Evolutionary conservation across 2,329 filamentous ascomycete species (phyloP), one percentile per base, ranked within the genome.

Genomic region (Botrytis fabae): DNA sequence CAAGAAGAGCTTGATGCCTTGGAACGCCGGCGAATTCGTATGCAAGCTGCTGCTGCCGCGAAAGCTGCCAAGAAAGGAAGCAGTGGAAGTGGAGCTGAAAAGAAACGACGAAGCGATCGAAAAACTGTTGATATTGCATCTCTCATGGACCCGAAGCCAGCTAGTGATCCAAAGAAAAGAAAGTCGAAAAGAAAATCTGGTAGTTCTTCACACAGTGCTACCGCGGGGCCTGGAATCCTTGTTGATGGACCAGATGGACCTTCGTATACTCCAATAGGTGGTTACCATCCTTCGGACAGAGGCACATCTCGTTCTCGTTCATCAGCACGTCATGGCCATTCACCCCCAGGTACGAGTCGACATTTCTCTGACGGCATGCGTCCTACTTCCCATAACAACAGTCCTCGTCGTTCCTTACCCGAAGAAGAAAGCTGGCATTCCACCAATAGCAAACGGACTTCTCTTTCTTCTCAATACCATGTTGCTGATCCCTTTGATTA

Each of bases 1-100:
- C 88, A 91, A 79, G 90, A 92, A 71, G 95, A 98, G 82, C 85
- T 97, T 78, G 92, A 91, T 75, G 94, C 94, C 64, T 86, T 97
- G 77, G 92, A 95, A 80, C 88, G 90, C 75, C 86, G 87, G 78
- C 84, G 88, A 75, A 88, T 90, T 80, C 88, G 91, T 73, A 83
- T 90, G 78, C 76, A 80, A 69, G 76, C 78, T 59, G 76, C 76
- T 46, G 77, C 77, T 32, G 78, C 76, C 10, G 69, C 74, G 20
- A 79, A 77, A 68, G 72, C 69, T 46, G 71, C 74, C 48, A 78
- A 75, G 71, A 75, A 75, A 40, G 76, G 75, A 51, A 74, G 75
- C 71, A 75, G 76, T 59, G 76, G 76, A 28, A 78, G 78, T 74
- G 78, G 76, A 35, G 77, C 66, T 57, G 79, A 81, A 60, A 78